Conservation (phyloP, 2,329 filamentous ascomycete genomes). For the Aspergillus ochraceus region DNA sequence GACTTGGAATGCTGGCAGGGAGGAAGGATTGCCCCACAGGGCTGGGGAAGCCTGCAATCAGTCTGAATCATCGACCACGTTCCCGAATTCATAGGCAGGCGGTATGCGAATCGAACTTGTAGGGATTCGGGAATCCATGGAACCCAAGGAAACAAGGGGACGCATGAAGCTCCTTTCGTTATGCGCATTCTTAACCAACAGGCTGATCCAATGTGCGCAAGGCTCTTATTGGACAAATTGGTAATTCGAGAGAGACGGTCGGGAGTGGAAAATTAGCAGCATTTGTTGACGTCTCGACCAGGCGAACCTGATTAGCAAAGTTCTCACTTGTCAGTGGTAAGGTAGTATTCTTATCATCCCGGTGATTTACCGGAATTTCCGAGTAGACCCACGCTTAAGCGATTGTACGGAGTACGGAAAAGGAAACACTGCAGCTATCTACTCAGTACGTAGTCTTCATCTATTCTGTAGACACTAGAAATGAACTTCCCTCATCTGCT, state of each 20-base stretch:
- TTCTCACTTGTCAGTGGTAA: background rate
- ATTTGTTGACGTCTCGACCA: background rate
- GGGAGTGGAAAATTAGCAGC: background rate
- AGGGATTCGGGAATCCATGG: background rate
- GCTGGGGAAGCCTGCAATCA: background rate
- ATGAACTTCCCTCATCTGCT: too few relatives aligned
- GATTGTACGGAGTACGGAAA: background rate
- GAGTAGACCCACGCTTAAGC: background rate
- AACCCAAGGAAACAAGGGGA: background rate
- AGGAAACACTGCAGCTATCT: background rate
- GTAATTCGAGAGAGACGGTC: background rate
- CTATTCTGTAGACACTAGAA: too few relatives aligned
- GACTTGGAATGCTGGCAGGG: background rate
- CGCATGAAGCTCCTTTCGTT: too few relatives aligned
- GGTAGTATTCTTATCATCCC: background rate
- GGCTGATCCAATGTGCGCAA: background rate
- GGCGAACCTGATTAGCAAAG: too few relatives aligned
- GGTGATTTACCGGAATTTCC: background rate
- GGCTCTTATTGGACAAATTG: background rate
- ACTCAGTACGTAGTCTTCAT: too few relatives aligned
- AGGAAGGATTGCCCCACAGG: constrained; percentile 1
- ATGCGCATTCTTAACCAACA: background rate
- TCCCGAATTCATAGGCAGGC: too few relatives aligned
- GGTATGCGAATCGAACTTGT: background rate
- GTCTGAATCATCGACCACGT: background rate